A percentile compares a stretch with the other conserved stretches of the same genome.
Conservation (phyloP, 495 filamentous ascomycete genomes). For the Astrothelium macrocarpum region DNA sequence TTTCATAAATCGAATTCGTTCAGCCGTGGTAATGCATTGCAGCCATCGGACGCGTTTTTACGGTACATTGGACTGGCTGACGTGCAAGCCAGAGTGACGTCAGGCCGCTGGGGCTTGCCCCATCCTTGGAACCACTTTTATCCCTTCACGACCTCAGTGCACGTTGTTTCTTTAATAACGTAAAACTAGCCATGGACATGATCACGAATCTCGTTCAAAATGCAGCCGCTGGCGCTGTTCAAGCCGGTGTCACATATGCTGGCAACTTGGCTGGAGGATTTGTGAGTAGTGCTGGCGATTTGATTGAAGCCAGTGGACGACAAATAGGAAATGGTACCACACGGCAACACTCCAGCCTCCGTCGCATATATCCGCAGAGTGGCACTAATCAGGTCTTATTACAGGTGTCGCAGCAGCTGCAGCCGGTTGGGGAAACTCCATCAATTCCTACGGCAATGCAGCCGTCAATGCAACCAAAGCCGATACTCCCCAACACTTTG, state of each 20-base stretch:
- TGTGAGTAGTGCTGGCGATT: conserved; percentile 1
- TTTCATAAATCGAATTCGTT: no score
- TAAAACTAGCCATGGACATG: not conserved
- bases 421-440: conserved; percentile 17
- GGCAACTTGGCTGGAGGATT: conserved; percentile 4
- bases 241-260: not conserved
- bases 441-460: conserved; percentile 14
- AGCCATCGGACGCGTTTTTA: no score
- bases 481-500: not conserved
- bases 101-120: no score
- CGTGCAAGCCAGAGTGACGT: no score
- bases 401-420: conserved; percentile 12
- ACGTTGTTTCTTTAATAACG: no score
- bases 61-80: no score
- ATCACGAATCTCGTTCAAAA: conserved; percentile 7
- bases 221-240: not conserved
- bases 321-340: conserved; percentile 4
- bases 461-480: conserved; percentile 16
- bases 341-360: not conserved
- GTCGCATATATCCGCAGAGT: not conserved
- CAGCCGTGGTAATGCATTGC: no score
- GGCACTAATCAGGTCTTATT: not conserved
- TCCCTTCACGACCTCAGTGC: no score
- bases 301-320: conserved; percentile 6
- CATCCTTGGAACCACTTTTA: no score